These are phyloP conservation scores for Candida quercuum DNA, from an alignment of 805 yeast genomes.

Conservation along the genomic window DNA sequence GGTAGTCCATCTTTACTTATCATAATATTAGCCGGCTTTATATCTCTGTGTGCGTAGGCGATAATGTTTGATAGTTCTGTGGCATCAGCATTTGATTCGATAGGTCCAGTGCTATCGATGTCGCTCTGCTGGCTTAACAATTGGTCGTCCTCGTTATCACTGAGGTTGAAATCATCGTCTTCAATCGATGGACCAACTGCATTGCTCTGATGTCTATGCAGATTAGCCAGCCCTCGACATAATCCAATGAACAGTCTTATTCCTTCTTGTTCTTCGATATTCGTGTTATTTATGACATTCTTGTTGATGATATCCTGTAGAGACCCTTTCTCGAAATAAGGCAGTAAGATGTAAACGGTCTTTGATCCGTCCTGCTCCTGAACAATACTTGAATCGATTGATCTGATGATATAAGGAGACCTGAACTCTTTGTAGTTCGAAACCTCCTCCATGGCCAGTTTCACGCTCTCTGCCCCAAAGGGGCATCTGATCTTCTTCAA, in stretches of 20 bases:
- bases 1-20: constrained; percentile 68
- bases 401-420: constrained; percentile 59
- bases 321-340: constrained; percentile 68
- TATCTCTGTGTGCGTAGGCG: constrained; percentile 81
- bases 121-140: constrained; percentile 11
- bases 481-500: constrained; percentile 85
- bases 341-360: constrained; percentile 73
- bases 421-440: constrained; percentile 67
- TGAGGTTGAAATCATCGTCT: not conserved
- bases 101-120: constrained; percentile 14
- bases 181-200: not conserved
- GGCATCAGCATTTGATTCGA: constrained; percentile 27
- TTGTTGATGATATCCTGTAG: constrained; percentile 75
- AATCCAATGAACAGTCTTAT: constrained; percentile 59
- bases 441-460: constrained; percentile 71
- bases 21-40: constrained; percentile 89
- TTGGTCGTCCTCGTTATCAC: constrained; percentile 9
- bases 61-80: constrained; percentile 52
- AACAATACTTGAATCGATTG: constrained; percentile 65
- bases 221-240: constrained; percentile 65
- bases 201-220: constrained; percentile 44
- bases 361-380: constrained; percentile 78
- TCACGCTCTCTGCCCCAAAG: constrained; percentile 73
- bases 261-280: constrained; percentile 59
- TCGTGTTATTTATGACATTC: constrained; percentile 48